These are phyloP conservation scores for Umbelopsis vinacea DNA, from an alignment of 192 early-diverging fungal genomes.

Conservation along the genomic window DNA sequence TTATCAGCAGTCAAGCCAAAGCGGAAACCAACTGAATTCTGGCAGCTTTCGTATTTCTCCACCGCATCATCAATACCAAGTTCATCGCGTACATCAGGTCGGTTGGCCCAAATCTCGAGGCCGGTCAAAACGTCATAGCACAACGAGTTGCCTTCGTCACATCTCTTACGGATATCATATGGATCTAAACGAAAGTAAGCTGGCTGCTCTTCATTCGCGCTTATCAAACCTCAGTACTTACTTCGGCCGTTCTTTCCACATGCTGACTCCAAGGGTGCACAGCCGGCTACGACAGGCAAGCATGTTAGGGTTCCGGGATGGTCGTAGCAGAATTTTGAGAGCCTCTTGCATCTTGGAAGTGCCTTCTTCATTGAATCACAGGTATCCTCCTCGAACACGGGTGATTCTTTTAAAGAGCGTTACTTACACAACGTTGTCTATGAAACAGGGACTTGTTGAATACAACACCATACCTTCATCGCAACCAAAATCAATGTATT, in stretches of 20 bases:
- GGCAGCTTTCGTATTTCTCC: conserved; percentile 78
- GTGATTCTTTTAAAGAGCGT: conserved; percentile 57
- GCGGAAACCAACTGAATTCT: conserved; percentile 40
- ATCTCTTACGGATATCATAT: conserved; percentile 92
- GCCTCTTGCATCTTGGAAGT: conserved; percentile 72
- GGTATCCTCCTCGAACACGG: conserved; percentile 73
- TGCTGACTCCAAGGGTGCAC: conserved; percentile 50
- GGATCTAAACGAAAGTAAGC: conserved; percentile 60
- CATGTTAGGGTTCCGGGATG: conserved; percentile 77
- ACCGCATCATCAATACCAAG: conserved; percentile 74
- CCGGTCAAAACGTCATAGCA: conserved; percentile 87
- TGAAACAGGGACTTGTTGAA: background rate
- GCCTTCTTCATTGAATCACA: conserved; percentile 76
- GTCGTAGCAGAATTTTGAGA: conserved; percentile 87
- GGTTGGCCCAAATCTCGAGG: conserved; percentile 84
- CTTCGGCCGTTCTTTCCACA: conserved; percentile 5
- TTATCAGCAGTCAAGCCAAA: conserved; percentile 30
- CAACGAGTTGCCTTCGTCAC: conserved; percentile 73
- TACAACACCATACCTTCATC: conserved; percentile 35
- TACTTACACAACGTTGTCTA: background rate
- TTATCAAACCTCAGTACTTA: background rate
- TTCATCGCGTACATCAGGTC: conserved; percentile 68
- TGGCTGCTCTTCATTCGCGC: background rate
- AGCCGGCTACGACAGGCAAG: conserved; percentile 83
- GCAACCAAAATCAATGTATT: conserved; percentile 82